phyloP scores from a whole-genome alignment of 2,329 filamentous ascomycete species.

The Whalleya microplaca region DNA sequence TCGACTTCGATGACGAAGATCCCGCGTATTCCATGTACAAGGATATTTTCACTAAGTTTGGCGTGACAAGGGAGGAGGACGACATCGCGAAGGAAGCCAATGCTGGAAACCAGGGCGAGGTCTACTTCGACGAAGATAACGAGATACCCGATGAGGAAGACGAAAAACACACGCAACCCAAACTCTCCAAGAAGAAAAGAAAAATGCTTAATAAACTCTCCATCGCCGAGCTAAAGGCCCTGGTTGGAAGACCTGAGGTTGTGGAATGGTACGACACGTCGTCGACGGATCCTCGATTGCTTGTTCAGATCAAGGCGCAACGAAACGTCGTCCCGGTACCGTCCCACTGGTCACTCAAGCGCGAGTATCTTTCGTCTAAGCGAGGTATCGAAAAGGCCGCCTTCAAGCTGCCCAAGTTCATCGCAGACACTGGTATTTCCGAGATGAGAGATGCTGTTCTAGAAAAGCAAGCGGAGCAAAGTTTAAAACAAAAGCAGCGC shows the following conservation, averaged over 20 bases:
- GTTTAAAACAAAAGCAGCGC: slow-evolving; percentile 91
- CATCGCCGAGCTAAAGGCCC: slow-evolving; percentile 90
- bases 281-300: slow-evolving; percentile 82
- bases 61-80: slow-evolving; percentile 65
- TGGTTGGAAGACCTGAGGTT: slow-evolving; percentile 88
- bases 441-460: slow-evolving; percentile 97
- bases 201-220: slow-evolving; percentile 92
- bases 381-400: slow-evolving; percentile 94
- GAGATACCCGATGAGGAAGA: slow-evolving; percentile 87
- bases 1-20: slow-evolving; percentile 66
- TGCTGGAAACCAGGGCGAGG: slow-evolving; percentile 77
- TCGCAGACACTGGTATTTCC: slow-evolving; percentile 93
- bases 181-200: slow-evolving; percentile 90
- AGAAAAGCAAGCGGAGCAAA: slow-evolving; percentile 92
- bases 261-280: slow-evolving; percentile 98
- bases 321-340: slow-evolving; percentile 96
- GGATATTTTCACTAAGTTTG: slow-evolving; percentile 80
- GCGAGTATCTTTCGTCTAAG: slow-evolving; percentile 96
- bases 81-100: slow-evolving; percentile 66
- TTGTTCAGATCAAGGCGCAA: slow-evolving; percentile 94
- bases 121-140: slow-evolving; percentile 82
- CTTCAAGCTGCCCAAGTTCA: slow-evolving; percentile 93
- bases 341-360: slow-evolving; percentile 91
- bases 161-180: slow-evolving; percentile 64
- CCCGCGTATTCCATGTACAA: slow-evolving; percentile 84